A percentile compares a stretch with the other conserved stretches of the same genome.
phyloP scores from a whole-genome alignment of 257 asterid species.

The Craterostigma plantagineum region DNA sequence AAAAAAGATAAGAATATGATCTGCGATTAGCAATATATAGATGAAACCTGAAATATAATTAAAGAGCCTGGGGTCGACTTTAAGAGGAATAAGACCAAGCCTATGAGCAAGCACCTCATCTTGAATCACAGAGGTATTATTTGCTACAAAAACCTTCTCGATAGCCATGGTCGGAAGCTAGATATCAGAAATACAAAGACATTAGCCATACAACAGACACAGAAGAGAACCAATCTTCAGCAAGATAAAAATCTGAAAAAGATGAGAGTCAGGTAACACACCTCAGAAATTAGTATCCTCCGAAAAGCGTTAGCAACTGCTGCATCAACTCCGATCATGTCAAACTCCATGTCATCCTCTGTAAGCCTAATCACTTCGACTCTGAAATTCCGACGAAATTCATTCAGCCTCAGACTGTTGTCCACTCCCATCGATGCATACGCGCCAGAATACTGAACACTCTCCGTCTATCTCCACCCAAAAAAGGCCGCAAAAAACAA shows the following conservation, averaged over 20 bases:
- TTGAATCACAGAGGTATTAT: slow-evolving; percentile 85
- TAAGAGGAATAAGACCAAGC: slow-evolving; percentile 79
- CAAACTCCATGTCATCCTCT: slow-evolving; percentile 63
- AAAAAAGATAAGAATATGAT: background rate
- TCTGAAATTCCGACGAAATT: slow-evolving; percentile 42
- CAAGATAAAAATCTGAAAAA: too few species aligned
- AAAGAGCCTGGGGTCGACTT: slow-evolving; percentile 78
- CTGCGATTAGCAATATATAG: background rate
- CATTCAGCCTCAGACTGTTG: slow-evolving; percentile 51
- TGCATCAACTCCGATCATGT: slow-evolving; percentile 83
- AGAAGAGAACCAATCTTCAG: too few species aligned
- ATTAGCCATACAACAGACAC: too few species aligned
- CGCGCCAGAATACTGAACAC: slow-evolving; percentile 63
- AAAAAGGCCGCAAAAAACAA: background rate
- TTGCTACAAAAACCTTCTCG: slow-evolving; percentile 78
- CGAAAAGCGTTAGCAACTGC: slow-evolving; percentile 85
- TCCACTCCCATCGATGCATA: slow-evolving; percentile 75
- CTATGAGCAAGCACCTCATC: slow-evolving; percentile 96
- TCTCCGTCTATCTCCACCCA: slow-evolving; percentile 35
- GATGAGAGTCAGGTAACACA: slow-evolving; percentile 5
- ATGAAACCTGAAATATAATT: slow-evolving; percentile 57
- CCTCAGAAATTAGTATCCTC: slow-evolving; percentile 90
- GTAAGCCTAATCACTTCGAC: slow-evolving; percentile 46
- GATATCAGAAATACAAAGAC: background rate
- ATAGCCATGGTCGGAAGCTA: slow-evolving; percentile 95